Evolutionary conservation across 164 flowering plant genomes (phyloP), one percentile per base, ranked within the genome.

Genomic region (Piper longum): DNA sequence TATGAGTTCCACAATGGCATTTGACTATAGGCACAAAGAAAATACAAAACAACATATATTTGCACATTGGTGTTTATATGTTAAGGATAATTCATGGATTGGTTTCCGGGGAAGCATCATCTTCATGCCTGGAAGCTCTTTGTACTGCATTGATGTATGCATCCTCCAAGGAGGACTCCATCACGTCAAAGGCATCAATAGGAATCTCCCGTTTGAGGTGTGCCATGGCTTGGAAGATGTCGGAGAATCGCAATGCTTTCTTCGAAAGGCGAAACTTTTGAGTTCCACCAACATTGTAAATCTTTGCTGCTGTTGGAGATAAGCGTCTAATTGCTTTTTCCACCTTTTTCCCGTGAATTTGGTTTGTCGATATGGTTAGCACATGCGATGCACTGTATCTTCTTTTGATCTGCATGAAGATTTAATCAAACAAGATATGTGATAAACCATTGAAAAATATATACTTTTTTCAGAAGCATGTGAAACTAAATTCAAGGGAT

Each of bases 361-460:
- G 65, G 56, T 61, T 43, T 16, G 60, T 26, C 26, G 70, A 61
- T 45, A 61, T 48, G 7, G 70, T 67, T 4, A 67, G 57, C 4
- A 67, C 45, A 57, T 61, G 62, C 16, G 70, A 67, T 54, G 60
- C 70, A 26, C 64, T 54, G 57, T 67, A 62, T 56, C 61, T 67
- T 39, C 55, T 43, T 61, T 56, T 67, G 43, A 67, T 65, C 70
- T 67, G 70, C 48, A 19, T 18, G 12, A 40, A 42, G 55, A 16
- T n/a, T n/a, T 54, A 40, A 43, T 17, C 18, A 9, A 19, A 19
- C 58, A 56, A 56, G 58, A 56, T 16, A 56, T 7, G 7, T n/a
- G 26, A n/a, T 11, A 9, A 39, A 36, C 8, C 3, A 5, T 5
- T 18, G 17, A n/a, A 18, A n/a, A 57, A 57, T 16, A 57, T n/a